Percentiles rank a stretch among this genome's conserved stretches.
Evolutionary conservation across 2,329 filamentous ascomycete species (phyloP).

Genomic region (Plectosphaerella cucumerina): DNA sequence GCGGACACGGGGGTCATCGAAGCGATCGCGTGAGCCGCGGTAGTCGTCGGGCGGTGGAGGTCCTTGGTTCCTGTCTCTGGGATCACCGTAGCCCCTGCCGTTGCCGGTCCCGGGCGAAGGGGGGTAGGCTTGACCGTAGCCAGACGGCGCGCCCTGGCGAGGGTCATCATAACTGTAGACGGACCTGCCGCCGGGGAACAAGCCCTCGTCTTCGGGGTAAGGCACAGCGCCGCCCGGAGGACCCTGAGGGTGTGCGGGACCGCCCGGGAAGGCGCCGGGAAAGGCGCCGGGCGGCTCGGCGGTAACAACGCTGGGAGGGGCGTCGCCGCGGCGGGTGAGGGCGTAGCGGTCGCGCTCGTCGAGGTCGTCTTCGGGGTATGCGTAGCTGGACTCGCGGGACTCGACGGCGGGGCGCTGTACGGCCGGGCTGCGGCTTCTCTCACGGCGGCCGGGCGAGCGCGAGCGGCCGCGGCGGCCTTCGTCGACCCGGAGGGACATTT

Average conservation of each 20-base stretch:
- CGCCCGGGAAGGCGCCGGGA: constrained; percentile 21
- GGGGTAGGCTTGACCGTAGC: constrained; percentile 24
- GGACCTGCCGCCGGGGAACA: constrained; percentile 30
- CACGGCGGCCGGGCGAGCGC: constrained; percentile 38
- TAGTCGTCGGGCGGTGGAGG: constrained; percentile 13
- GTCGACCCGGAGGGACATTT: constrained; percentile 51
- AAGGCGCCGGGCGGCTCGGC: constrained; percentile 15
- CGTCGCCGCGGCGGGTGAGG: constrained; percentile 23
- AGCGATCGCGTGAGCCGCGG: constrained; percentile 20
- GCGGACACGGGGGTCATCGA: constrained; percentile 19
- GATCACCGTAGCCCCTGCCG: constrained; percentile 26
- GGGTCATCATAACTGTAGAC: constrained; percentile 36
- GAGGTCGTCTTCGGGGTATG: constrained; percentile 37
- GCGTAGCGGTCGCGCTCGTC: constrained; percentile 29
- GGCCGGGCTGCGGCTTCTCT: constrained; percentile 27
- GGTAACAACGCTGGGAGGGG: constrained; percentile 6
- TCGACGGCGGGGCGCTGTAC: constrained; percentile 29
- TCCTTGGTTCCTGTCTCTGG: constrained; percentile 27
- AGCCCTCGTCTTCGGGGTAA: constrained; percentile 34
- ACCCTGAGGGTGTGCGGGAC: constrained; percentile 1
- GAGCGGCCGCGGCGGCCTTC: constrained; percentile 42
- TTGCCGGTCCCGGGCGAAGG: constrained; percentile 19
- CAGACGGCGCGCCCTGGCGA: constrained; percentile 11
- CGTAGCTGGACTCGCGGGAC: constrained; percentile 36
- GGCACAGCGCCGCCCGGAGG: constrained; percentile 21